phyloP scores from a whole-genome alignment of 2,329 filamentous ascomycete species.

The Alternaria triticina region DNA sequence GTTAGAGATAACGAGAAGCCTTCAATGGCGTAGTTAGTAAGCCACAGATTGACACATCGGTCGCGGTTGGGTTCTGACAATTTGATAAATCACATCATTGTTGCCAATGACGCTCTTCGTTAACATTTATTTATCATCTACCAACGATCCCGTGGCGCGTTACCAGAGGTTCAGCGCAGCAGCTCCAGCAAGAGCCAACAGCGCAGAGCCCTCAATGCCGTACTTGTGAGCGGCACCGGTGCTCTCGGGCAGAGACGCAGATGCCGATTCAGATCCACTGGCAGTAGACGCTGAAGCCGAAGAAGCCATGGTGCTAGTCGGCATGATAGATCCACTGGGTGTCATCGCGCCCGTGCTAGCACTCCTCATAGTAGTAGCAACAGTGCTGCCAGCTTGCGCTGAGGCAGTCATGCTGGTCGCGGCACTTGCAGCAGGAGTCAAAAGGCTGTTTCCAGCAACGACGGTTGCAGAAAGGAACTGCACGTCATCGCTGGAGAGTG shows the following conservation, averaged over 20 bases:
- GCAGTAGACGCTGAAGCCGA: conserved; percentile 8
- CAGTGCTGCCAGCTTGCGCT: conserved; percentile 7
- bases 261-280: conserved; percentile 5
- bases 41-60: background rate
- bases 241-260: conserved; percentile 19
- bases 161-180: conserved; percentile 29
- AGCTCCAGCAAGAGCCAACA: conserved; percentile 30
- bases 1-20: background rate
- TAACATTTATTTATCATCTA: background rate
- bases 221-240: conserved; percentile 31
- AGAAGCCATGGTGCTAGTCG: conserved; percentile 1
- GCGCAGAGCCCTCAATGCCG: conserved; percentile 23
- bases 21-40: background rate
- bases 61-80: background rate
- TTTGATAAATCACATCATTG: background rate
- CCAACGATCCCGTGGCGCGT: background rate
- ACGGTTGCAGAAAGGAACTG: conserved; percentile 30
- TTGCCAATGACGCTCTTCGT: background rate
- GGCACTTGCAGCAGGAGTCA: conserved; percentile 18
- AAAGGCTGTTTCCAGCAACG: conserved; percentile 28
- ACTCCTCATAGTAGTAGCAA: conserved; percentile 6
- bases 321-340: background rate
- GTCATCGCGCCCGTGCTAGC: conserved; percentile 3
- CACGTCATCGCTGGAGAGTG: conserved; percentile 25
- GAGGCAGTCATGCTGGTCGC: conserved; percentile 4